Evolutionary conservation across 768 basidiomycete genomes (phyloP), one percentile per base, ranked within the genome.

Genomic region (Mycena rosella): DNA sequence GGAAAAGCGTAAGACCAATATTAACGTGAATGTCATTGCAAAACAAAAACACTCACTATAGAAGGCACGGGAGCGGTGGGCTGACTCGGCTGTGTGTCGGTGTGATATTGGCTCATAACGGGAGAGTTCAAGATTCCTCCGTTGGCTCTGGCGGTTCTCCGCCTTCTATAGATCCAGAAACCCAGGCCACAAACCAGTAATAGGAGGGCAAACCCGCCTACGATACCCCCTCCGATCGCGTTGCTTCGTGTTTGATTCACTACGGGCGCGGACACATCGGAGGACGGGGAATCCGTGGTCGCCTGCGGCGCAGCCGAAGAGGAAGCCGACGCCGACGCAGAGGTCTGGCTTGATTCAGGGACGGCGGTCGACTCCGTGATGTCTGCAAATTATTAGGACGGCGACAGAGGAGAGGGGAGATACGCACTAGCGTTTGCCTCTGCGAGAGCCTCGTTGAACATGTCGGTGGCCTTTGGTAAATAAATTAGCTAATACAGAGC

Each of bases 191-290:
- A 75, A n/a, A 86, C 66, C 34, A 83, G 47, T 5, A 76, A 78
- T 24, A 82, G 59, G 24, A 77, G 83, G 15, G 82, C 68, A 9
- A 84, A 51, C 3, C 80, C 84, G 20, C 83, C 85, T 10, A 86
- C 78, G 27, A 83, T 77, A n/a, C 85, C 84, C 36, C 86, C 87
- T 2, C 83, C 82, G 22, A 88, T 79, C 11, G 74, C 74, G 71
- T 82, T 78, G 61, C 62, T 69, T 40, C 65, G 69, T 49, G 24
- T 42, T 67, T 53, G 71, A 49, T 47, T 67, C 38, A 26, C 49
- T 14, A 38, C 60, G 30, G 60, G 24, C 13, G 81, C 81, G 30
- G 60, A 30, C 13, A 81, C 81, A 20, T 76, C 80, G 0, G 53
- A 54, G 20, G 76, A 64, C 30, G 54, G 32, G 26, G 74, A 4